Evolutionary conservation across 768 basidiomycete species (phyloP).

Genomic region (Gloeopeniophorella convolvens): DNA sequence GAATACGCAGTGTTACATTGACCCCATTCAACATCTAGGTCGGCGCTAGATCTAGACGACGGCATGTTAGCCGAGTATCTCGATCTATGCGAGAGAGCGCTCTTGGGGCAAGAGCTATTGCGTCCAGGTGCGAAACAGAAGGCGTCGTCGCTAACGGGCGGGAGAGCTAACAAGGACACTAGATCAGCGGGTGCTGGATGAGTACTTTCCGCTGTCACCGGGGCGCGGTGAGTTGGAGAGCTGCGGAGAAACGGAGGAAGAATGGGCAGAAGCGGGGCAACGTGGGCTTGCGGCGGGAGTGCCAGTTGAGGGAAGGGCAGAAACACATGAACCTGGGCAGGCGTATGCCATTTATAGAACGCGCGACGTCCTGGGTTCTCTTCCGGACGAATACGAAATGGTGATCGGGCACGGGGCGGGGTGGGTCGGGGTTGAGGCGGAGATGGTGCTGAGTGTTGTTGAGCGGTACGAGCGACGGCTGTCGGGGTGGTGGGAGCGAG

Average conservation of each 20-base stretch:
- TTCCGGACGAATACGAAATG: constrained; percentile 43
- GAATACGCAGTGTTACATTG: background rate
- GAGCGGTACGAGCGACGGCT: constrained; percentile 64
- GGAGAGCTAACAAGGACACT: constrained; percentile 2
- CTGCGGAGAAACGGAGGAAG: background rate
- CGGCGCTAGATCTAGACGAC: constrained; percentile 11
- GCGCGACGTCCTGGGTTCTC: constrained; percentile 57
- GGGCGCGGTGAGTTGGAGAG: background rate
- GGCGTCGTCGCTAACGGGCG: background rate
- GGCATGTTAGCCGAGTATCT: constrained; percentile 15
- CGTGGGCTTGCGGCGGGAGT: constrained; percentile 8
- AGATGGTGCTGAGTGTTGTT: constrained; percentile 48
- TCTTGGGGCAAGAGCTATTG: constrained; percentile 2
- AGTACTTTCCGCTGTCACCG: constrained; percentile 15
- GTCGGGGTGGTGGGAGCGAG: constrained; percentile 39
- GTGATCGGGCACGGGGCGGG: constrained; percentile 47
- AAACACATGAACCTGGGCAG: constrained; percentile 45
- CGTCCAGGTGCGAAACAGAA: constrained; percentile 1
- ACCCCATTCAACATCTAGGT: background rate
- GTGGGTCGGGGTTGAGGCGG: constrained; percentile 49
- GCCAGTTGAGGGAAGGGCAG: constrained; percentile 5
- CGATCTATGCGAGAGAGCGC: constrained; percentile 7
- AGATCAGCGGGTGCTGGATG: constrained; percentile 32
- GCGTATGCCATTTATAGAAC: constrained; percentile 56
- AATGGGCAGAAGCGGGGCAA: background rate